Percentiles rank a stretch among this genome's conserved stretches.
Evolutionary conservation across 2,329 filamentous ascomycete genomes (phyloP).

Genomic region (Drechslera avenae): DNA sequence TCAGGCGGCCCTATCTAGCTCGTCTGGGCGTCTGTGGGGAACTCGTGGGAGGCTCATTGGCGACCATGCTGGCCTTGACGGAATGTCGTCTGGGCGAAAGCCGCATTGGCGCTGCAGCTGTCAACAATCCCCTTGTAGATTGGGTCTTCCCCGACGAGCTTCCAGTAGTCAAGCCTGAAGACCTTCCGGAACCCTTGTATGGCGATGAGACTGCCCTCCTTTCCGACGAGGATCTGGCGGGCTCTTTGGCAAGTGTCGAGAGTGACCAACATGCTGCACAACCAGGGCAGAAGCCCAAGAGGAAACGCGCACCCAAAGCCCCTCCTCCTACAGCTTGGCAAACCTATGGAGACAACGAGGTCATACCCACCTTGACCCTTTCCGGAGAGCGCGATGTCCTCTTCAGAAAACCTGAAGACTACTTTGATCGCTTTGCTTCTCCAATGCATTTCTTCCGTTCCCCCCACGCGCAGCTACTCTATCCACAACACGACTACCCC

Average conservation of each 20-base stretch:
- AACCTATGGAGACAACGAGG: conserved; percentile 27
- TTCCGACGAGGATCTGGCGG: conserved; percentile 35
- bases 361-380: conserved; percentile 39
- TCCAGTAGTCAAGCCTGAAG: conserved; percentile 22
- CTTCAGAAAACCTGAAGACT: conserved; percentile 52
- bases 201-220: conserved; percentile 41
- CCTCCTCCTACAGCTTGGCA: conserved; percentile 36
- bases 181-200: conserved; percentile 37
- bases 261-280: conserved; percentile 10
- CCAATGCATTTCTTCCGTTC: conserved; percentile 59
- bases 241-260: conserved; percentile 13
- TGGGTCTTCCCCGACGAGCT: conserved; percentile 52
- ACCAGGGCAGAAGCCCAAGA: conserved; percentile 10
- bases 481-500: conserved; percentile 31
- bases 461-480: conserved; percentile 39
- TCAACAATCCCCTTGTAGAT: conserved; percentile 56
- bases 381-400: conserved; percentile 43
- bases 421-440: conserved; percentile 58
- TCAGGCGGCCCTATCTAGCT: conserved; percentile 30
- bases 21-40: conserved; percentile 55
- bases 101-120: conserved; percentile 52
- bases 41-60: conserved; percentile 55
- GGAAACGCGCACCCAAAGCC: conserved; percentile 27
- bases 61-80: conserved; percentile 56
- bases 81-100: conserved; percentile 52